Conservation (phyloP, 768 basidiomycete species). For the Leucocoprinus birnbaumii region DNA sequence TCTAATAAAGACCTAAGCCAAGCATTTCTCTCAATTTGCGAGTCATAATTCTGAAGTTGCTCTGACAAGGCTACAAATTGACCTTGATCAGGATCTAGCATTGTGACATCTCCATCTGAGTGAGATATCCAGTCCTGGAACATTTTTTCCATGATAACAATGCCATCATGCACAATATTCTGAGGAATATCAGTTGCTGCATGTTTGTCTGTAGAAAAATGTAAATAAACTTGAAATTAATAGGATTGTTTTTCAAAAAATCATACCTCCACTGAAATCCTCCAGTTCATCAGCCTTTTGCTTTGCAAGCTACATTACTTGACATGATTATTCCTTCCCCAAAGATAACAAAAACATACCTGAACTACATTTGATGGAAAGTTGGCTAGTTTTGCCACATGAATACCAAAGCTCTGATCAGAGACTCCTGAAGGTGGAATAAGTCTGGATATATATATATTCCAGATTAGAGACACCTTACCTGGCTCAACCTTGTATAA, state of each 20-base stretch:
- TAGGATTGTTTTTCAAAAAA: background rate
- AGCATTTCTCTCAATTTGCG: constrained; percentile 70
- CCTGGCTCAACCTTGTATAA: constrained; percentile 94
- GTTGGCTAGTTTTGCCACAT: constrained; percentile 95
- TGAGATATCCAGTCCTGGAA: constrained; percentile 56
- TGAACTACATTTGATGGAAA: constrained; percentile 94
- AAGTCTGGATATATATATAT: constrained; percentile 12
- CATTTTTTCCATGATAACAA: constrained; percentile 76
- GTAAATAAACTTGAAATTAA: background rate
- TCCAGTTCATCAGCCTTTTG: constrained; percentile 90
- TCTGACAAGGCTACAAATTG: constrained; percentile 42
- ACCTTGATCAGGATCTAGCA: constrained; percentile 28
- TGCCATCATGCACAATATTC: constrained; percentile 74
- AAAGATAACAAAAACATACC: constrained; percentile 18
- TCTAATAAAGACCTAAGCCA: constrained; percentile 70
- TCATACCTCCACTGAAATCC: constrained; percentile 57
- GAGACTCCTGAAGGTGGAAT: constrained; percentile 61
- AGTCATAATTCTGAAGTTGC: constrained; percentile 63
- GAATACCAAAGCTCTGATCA: constrained; percentile 98
- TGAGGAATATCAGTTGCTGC: constrained; percentile 41
- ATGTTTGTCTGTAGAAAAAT: constrained; percentile 12
- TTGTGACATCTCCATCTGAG: constrained; percentile 47
- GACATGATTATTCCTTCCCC: background rate
- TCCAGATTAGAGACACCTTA: constrained; percentile 25
- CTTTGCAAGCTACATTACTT: constrained; percentile 64